Evolutionary conservation across 2,329 filamentous ascomycete species (phyloP).

Genomic region (Botrytis porri): DNA sequence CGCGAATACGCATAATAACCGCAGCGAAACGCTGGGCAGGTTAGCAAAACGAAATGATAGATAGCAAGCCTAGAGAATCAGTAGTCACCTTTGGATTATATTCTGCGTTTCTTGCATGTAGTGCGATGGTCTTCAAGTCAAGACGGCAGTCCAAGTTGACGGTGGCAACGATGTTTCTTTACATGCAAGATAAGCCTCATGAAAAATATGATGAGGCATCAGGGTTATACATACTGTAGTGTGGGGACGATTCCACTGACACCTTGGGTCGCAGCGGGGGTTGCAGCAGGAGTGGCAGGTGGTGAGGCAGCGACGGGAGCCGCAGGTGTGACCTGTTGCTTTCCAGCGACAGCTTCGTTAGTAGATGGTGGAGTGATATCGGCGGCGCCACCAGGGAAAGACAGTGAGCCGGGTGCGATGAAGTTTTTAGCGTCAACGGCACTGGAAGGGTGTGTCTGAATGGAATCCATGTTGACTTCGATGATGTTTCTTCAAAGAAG

Average conservation of each 20-base stretch:
- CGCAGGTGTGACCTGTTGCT: conserved; percentile 56
- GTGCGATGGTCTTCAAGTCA: conserved; percentile 97
- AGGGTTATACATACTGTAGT: conserved; percentile 83
- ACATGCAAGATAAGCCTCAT: conserved; percentile 52
- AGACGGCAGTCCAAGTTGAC: conserved; percentile 97
- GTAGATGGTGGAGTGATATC: conserved; percentile 79
- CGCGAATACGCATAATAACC: conserved; percentile 99
- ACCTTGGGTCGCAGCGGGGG: conserved; percentile 74
- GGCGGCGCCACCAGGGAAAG: conserved; percentile 80
- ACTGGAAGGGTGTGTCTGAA: conserved; percentile 87
- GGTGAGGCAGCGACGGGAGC: conserved; percentile 71
- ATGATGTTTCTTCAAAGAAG: conserved; percentile 27
- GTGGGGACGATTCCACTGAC: conserved; percentile 89
- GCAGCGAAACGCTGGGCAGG: conserved; percentile 84
- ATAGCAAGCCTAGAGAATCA: conserved; percentile 46
- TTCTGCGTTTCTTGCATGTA: conserved; percentile 97
- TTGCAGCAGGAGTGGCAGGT: conserved; percentile 87
- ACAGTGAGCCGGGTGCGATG: conserved; percentile 86
- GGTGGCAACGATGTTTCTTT: conserved; percentile 97
- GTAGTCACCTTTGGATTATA: conserved; percentile 91
- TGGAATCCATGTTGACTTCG: conserved; percentile 67
- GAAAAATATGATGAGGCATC: conserved; percentile 36
- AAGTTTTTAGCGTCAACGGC: conserved; percentile 94
- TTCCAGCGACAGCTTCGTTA: conserved; percentile 56
- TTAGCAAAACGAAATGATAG: conserved; percentile 42